Base-by-base conservation (phyloP, 495 filamentous ascomycete genomes). In the Penicillium verhagenii region DNA sequence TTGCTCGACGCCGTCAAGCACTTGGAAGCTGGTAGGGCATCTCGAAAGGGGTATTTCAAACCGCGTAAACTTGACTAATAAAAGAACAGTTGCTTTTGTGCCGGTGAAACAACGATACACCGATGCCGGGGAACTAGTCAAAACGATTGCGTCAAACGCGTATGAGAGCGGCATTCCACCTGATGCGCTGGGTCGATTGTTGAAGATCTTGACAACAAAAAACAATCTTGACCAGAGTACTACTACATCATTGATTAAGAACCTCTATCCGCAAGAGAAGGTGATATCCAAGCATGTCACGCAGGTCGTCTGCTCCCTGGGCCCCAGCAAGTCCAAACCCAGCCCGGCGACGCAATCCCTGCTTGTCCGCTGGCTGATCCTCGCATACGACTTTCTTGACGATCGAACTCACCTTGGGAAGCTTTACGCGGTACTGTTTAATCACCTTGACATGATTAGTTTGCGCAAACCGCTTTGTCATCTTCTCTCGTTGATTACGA, bases 381-480 rank as follows among this genome's bases (percentile, higher is more conserved):
- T 91, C 73, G 78, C 90, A 7, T 86, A 94, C 60, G 86, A 91
- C 53, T 65, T 88, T 43, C 69, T 96, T 14, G 83, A 90, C 37
- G 85, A 89, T 37, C 77, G 78, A 25, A 65, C 69, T 3, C 73
- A 86, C 14, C 68, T 96, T 25, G 85, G 85, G 0, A 87, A 82
- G 40, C 68, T 89, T 2, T 96, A 96, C 65, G 79, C 83, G 0
- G 82, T 94, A 11, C 68, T 96, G 7, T 96, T 96, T 65, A 90
- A 90, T 53, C 71, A 92, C 42, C 78, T 96, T 5, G 89, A 95
- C 58, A 93, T 91, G 69, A 85, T 90, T 20, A 87, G 72, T 52
- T 29, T 79, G 44, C 65, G 70, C 16, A 64, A 68, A 35, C 66
- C 70, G 35, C 52, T 95, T 48, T 96, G 92, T 60, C 88, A 94